Conservation (phyloP, 1,284 basidiomycete species). For the Leccinum pachyderme region DNA sequence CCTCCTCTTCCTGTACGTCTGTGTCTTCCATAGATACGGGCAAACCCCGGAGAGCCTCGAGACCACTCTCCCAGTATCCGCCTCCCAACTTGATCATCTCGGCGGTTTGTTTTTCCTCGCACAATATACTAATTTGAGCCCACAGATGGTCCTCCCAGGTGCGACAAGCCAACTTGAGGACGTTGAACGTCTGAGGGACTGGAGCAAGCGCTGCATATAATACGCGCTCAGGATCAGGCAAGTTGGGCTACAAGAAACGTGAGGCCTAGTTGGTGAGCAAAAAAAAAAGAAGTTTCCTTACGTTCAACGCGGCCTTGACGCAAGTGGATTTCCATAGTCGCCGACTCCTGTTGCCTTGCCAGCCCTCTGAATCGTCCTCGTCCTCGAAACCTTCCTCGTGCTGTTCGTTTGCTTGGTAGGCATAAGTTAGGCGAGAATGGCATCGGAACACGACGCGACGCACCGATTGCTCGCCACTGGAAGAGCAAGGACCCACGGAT, state of each 20-base stretch:
- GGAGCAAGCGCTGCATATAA: constrained; percentile 89
- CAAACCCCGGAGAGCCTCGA: constrained; percentile 41
- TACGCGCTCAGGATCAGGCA: constrained; percentile 76
- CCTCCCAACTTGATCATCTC: constrained; percentile 56
- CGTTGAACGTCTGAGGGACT: constrained; percentile 66
- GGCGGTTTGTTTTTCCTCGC: constrained; percentile 75
- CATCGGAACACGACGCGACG: constrained; percentile 17
- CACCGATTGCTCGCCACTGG: constrained; percentile 68
- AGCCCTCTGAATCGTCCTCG: constrained; percentile 47
- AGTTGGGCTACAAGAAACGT: constrained; percentile 47
- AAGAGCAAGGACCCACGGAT: constrained; percentile 79
- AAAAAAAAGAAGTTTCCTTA: constrained; percentile 39
- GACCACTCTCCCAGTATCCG: constrained; percentile 63
- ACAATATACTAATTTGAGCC: constrained; percentile 84
- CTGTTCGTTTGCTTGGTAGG: constrained; percentile 45
- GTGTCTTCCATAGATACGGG: constrained; percentile 31
- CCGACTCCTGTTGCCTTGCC: constrained; percentile 72
- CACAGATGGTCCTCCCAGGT: constrained; percentile 96
- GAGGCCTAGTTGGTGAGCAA: constrained; percentile 8
- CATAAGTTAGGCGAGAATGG: constrained; percentile 4
- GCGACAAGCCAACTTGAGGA: constrained; percentile 77
- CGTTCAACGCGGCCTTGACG: constrained; percentile 74
- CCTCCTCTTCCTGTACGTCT: constrained; percentile 50
- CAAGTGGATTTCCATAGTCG: constrained; percentile 86
- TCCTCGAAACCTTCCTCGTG: constrained; percentile 53